phyloP scores from a whole-genome alignment of 352 stramenopile species.

The Globisporangium radiosum region DNA sequence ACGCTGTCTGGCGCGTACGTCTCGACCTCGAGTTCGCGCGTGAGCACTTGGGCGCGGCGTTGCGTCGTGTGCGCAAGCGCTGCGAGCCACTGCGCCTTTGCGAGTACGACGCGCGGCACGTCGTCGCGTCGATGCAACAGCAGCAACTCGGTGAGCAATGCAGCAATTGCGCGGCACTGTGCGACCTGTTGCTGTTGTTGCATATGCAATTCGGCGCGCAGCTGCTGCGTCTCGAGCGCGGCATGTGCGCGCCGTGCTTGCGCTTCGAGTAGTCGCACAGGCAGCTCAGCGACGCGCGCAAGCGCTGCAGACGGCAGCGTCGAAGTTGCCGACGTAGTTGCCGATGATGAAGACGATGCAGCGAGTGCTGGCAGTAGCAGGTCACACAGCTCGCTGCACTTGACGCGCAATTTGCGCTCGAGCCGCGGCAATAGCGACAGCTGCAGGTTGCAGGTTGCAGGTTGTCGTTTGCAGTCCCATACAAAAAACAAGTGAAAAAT shows the following conservation, averaged over 20 bases:
- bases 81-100: constrained; percentile 25
- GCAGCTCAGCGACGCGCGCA: constrained; percentile 23
- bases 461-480: background rate
- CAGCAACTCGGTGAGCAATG: constrained; percentile 15
- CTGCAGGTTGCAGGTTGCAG: constrained; percentile 7
- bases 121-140: constrained; percentile 28
- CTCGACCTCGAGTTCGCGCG: constrained; percentile 23
- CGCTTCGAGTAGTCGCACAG: constrained; percentile 26
- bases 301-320: constrained; percentile 2
- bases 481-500: no score
- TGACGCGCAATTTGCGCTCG: constrained; percentile 21
- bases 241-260: constrained; percentile 17
- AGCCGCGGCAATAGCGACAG: constrained; percentile 21
- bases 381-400: constrained; percentile 28
- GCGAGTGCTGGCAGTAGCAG: constrained; percentile 17
- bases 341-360: background rate
- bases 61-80: constrained; percentile 21
- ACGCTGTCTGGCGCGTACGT: constrained; percentile 22
- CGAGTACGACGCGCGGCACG: constrained; percentile 20
- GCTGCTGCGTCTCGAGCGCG: constrained; percentile 3
- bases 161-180: constrained; percentile 19
- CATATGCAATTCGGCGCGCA: constrained; percentile 8
- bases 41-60: constrained; percentile 22
- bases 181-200: constrained; percentile 18
- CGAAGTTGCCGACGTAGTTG: background rate